phyloP scores from a whole-genome alignment of 1,284 basidiomycete species.

The Ustilago xerochloae region DNA sequence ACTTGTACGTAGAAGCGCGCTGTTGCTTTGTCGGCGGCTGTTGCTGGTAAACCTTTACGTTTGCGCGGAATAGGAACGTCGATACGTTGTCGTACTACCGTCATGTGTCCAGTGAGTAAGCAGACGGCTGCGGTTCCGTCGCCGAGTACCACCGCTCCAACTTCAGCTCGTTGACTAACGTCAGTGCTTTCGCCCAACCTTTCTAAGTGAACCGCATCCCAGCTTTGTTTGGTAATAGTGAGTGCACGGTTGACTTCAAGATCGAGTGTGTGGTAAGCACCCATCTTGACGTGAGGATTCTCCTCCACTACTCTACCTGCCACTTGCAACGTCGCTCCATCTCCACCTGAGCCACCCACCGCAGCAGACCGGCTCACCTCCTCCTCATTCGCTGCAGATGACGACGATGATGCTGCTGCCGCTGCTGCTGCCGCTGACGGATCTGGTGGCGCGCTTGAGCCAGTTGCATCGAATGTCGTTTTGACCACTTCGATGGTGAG shows the following conservation, averaged over 20 bases:
- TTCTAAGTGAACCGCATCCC: slow-evolving; percentile 88
- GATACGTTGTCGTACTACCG: slow-evolving; percentile 89
- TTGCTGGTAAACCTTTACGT: slow-evolving; percentile 64
- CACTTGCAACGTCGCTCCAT: slow-evolving; percentile 78
- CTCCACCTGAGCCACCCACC: slow-evolving; percentile 47
- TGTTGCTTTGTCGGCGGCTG: slow-evolving; percentile 56
- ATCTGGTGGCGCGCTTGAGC: slow-evolving; percentile 56
- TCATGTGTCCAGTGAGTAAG: slow-evolving; percentile 95
- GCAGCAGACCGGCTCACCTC: slow-evolving; percentile 42
- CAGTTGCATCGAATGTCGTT: slow-evolving; percentile 69
- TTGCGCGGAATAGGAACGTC: slow-evolving; percentile 92
- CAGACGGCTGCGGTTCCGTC: slow-evolving; percentile 92
- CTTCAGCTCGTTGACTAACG: slow-evolving; percentile 93
- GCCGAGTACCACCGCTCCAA: slow-evolving; percentile 94
- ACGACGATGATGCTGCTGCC: not conserved
- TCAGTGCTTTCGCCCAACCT: slow-evolving; percentile 87
- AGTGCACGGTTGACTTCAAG: slow-evolving; percentile 92
- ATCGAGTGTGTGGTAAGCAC: slow-evolving; percentile 94
- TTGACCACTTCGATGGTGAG: slow-evolving; percentile 84
- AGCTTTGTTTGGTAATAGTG: slow-evolving; percentile 86
- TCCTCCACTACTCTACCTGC: slow-evolving; percentile 89
- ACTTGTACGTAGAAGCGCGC: slow-evolving; percentile 83
- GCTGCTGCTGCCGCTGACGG: slow-evolving; percentile 45
- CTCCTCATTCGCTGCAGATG: slow-evolving; percentile 33
- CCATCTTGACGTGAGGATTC: slow-evolving; percentile 90